A percentile compares a stretch with the other conserved stretches of the same genome.
These are phyloP conservation scores for Eimeria necatrix DNA, from an alignment of 169 alveolate species.

Conservation along the genomic window DNA sequence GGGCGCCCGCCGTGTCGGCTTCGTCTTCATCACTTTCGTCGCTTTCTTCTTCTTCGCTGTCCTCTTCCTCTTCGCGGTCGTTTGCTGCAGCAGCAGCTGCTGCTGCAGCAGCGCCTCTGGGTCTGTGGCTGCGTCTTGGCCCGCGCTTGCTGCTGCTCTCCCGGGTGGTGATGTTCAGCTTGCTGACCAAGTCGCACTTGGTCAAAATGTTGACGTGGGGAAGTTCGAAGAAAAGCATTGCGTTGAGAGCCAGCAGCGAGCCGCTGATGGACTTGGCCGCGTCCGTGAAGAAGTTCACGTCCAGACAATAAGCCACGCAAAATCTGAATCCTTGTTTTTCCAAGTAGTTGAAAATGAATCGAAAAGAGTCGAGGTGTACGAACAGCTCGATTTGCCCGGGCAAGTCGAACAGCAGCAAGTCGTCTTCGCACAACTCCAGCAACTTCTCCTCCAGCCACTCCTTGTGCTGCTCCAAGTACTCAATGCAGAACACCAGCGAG, in stretches of 20 bases:
- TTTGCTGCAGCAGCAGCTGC: not conserved
- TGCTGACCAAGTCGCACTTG: conserved; percentile 95
- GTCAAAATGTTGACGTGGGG: conserved; percentile 95
- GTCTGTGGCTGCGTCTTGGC: not conserved
- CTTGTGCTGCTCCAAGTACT: conserved; percentile 89
- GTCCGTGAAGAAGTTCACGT: conserved; percentile 93
- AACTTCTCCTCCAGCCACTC: conserved; percentile 94
- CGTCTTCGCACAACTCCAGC: conserved; percentile 89
- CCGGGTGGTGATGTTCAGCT: conserved; percentile 46
- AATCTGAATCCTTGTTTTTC: conserved; percentile 91
- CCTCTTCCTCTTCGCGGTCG: not conserved
- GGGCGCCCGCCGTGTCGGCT: not conserved
- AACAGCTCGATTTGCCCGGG: conserved; percentile 97
- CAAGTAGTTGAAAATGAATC: conserved; percentile 86
- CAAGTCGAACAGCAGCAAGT: conserved; percentile 94
- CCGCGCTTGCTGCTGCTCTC: not conserved
- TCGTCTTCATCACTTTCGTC: conserved; percentile 19
- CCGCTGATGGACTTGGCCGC: conserved; percentile 94
- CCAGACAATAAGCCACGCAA: conserved; percentile 94
- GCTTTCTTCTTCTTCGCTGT: not conserved
- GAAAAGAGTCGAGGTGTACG: conserved; percentile 94
- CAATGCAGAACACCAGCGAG: conserved; percentile 96
- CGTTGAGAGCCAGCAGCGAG: conserved; percentile 91
- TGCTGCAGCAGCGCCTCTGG: not conserved
- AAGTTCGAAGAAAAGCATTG: conserved; percentile 94